Conservation (phyloP, 108 stramenopile species). For the Mediolabrus comicus region DNA sequence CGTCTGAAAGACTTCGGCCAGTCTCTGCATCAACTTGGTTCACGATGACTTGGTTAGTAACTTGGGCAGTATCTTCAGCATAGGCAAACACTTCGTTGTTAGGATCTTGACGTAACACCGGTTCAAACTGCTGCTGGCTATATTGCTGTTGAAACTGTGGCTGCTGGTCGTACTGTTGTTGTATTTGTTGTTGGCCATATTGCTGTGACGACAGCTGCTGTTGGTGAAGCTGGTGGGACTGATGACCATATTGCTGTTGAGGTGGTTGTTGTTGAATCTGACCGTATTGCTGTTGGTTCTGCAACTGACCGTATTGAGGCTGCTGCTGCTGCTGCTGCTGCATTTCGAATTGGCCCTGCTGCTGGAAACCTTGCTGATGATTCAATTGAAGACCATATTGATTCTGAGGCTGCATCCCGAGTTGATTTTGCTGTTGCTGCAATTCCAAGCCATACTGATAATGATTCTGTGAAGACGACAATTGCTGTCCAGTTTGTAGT, state of each 20-base stretch:
- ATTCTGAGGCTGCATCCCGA: not conserved
- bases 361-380: not conserved
- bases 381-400: not conserved
- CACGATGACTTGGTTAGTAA: too few relatives aligned
- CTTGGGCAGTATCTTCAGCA: too few relatives aligned
- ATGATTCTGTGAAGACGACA: not conserved
- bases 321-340: not conserved
- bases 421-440: conserved; percentile 2
- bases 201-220: too few relatives aligned
- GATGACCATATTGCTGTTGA: not conserved
- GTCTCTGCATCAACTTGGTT: not conserved
- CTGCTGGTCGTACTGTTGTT: not conserved
- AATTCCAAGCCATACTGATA: not conserved
- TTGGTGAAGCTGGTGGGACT: not conserved
- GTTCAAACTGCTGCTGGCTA: not conserved
- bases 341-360: not conserved
- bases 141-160: not conserved
- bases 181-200: not conserved
- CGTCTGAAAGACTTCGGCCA: not conserved
- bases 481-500: not conserved
- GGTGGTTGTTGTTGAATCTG: not conserved
- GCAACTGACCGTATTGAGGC: not conserved
- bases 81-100: not conserved
- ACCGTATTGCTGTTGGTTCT: not conserved
- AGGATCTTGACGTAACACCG: not conserved